A percentile compares a stretch with the other conserved stretches of the same genome.
Conservation (phyloP, 192 early-diverging fungal species). For the Backusella tarrabulga region DNA sequence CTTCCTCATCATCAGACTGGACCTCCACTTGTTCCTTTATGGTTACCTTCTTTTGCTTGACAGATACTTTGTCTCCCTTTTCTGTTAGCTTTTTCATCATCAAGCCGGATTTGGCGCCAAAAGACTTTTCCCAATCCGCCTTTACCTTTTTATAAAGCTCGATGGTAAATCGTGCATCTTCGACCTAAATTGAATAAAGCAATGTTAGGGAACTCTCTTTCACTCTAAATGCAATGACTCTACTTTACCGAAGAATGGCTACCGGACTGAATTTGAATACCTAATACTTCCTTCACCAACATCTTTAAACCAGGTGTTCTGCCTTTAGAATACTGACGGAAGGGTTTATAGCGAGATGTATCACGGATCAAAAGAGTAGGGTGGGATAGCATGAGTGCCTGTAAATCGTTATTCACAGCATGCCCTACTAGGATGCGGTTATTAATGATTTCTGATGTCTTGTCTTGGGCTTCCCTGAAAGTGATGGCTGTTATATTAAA, state of each 20-base stretch:
- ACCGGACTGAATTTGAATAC: constrained; percentile 82
- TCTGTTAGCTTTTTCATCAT: constrained; percentile 11
- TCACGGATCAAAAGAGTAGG: constrained; percentile 79
- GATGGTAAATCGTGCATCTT: constrained; percentile 91
- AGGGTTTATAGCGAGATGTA: constrained; percentile 76
- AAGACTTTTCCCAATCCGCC: constrained; percentile 76
- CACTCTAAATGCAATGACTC: background rate
- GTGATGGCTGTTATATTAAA: constrained; percentile 44
- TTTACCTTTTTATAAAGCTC: constrained; percentile 83
- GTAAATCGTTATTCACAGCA: constrained; percentile 86
- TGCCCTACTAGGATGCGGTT: constrained; percentile 91
- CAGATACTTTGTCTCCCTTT: background rate
- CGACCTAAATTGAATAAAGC: constrained; percentile 41
- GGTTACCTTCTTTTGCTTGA: background rate
- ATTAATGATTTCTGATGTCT: constrained; percentile 80
- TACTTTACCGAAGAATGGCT: constrained; percentile 78
- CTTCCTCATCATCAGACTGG: background rate
- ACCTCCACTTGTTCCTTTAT: background rate
- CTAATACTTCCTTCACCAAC: constrained; percentile 72
- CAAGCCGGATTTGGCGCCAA: constrained; percentile 23
- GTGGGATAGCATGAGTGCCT: constrained; percentile 77
- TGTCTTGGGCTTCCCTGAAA: constrained; percentile 79
- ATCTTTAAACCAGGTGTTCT: constrained; percentile 69
- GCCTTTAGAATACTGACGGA: constrained; percentile 64
- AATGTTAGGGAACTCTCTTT: background rate